Percentiles rank a stretch among this genome's conserved stretches.
phyloP scores from a whole-genome alignment of 352 stramenopile genomes.

The Globisporangium splendens region DNA sequence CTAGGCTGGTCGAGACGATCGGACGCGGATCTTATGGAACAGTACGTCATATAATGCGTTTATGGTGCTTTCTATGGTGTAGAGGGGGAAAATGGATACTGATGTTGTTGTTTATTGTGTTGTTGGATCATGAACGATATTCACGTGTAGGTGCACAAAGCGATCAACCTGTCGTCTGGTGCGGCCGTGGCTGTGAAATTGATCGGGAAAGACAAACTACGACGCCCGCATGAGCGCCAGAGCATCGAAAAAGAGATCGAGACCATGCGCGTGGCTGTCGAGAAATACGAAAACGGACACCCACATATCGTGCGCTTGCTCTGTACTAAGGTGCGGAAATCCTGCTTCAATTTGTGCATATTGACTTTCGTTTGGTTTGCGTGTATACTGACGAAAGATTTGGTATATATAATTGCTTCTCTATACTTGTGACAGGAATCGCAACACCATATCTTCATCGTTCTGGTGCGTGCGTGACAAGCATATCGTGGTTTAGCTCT shows the following conservation, averaged over 20 bases:
- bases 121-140: background rate
- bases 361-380: background rate
- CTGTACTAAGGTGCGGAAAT: constrained; percentile 44
- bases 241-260: constrained; percentile 87
- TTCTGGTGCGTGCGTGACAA: constrained; percentile 49
- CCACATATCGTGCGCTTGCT: constrained; percentile 78
- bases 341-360: too few species aligned
- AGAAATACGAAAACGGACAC: constrained; percentile 85
- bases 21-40: constrained; percentile 79
- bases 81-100: too few species aligned
- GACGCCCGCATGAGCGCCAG: constrained; percentile 63
- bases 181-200: constrained; percentile 79
- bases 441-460: constrained; percentile 80
- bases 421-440: constrained; percentile 46
- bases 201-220: constrained; percentile 74
- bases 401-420: background rate
- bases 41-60: constrained; percentile 20
- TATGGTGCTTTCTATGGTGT: background rate
- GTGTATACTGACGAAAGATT: background rate
- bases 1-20: constrained; percentile 68
- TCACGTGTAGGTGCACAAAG: constrained; percentile 64
- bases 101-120: background rate
- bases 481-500: constrained; percentile 1
- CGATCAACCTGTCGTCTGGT: constrained; percentile 73
- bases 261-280: constrained; percentile 80